Evolutionary conservation across 768 basidiomycete species (phyloP), one percentile per base, ranked within the genome.

Genomic region (Lactifluus echinatus): DNA sequence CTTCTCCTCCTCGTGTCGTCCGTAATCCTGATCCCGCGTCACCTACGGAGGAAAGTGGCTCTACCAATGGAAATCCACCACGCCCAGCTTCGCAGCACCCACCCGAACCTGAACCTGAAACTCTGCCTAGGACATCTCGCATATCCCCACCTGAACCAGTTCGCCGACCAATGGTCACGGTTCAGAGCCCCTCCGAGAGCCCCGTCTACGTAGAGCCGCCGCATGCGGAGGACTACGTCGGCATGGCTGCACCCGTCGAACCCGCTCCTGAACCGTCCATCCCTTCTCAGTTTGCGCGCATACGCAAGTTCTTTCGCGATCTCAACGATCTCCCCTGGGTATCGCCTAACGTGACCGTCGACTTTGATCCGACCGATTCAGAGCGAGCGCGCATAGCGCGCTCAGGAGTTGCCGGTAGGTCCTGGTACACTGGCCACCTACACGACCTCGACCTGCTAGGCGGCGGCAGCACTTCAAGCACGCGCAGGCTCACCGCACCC

Each of bases 251-350:
- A 7, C 47, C 44, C 14, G 15, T 44, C 19, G 56, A 37, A 12
- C 33, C 37, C 26, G 36, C 43, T 28, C 19, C 63, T 21, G 56
- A 63, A 19, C 51, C 53, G 2, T 43, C 60, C 15, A 21, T 44
- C 2, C 53, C 60, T 6, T 55, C 56, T 5, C 63, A 63, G 42
- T 26, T 63, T 36, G 31, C 60, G 21, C 63, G 63, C 11, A 19
- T 63, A 12, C 55, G 43, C 36, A 56, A 42, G 40, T 63, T 63
- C 46, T 56, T 63, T 46, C 62, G 56, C 6, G 61, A 62, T 15
- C 36, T 63, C 44, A 57, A 47, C 28, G 31, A 55, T 21, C 61
- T 63, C 28, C 63, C 63, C 4, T 63, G 63, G 63, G 50, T 62
- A 4, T 46, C 63, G 8, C 53, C 56, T 1, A 58, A 55, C 28